These are phyloP conservation scores for Pythium pyrilobum DNA, from an alignment of 352 stramenopile genomes.

Conservation along the genomic window DNA sequence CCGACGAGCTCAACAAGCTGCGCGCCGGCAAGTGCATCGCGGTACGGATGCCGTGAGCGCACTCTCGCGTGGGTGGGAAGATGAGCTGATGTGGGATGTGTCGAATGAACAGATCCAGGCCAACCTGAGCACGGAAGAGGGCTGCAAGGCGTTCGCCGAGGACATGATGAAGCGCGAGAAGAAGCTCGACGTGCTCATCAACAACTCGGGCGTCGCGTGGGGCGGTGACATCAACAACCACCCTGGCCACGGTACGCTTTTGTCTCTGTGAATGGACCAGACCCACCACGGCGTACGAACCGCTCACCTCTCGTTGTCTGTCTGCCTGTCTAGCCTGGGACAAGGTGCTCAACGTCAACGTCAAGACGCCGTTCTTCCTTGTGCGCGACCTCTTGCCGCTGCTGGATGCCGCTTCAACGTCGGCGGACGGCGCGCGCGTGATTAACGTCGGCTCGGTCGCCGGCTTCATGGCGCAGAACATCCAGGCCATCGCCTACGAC, in stretches of 20 bases:
- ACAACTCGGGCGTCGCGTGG: conserved; percentile 88
- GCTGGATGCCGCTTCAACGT: conserved; percentile 61
- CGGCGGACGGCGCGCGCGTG: conserved; percentile 41
- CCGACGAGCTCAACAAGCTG: conserved; percentile 52
- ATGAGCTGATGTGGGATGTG: too few relatives aligned
- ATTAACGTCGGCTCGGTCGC: conserved; percentile 76
- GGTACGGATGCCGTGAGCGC: conserved; percentile 13
- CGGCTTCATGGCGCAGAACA: conserved; percentile 79
- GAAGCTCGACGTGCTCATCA: conserved; percentile 91
- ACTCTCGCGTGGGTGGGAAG: too few relatives aligned
- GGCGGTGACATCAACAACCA: conserved; percentile 38
- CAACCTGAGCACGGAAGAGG: conserved; percentile 75
- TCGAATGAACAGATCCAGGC: too few relatives aligned
- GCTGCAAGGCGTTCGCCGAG: conserved; percentile 72
- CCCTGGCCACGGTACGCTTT: conserved; percentile 22
- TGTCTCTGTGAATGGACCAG: too few relatives aligned
- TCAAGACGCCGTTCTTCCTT: conserved; percentile 94
- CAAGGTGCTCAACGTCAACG: conserved; percentile 91
- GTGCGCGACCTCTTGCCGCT: conserved; percentile 87
- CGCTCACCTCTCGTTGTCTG: neutral
- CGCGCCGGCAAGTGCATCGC: conserved; percentile 58
- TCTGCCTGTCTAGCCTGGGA: conserved; percentile 67
- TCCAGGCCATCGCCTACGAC: conserved; percentile 93
- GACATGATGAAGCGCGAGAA: conserved; percentile 73
- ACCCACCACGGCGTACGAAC: too few relatives aligned